Conservation (phyloP, 1,139 yeast genomes). For the Blastobotrys capitulatus region DNA sequence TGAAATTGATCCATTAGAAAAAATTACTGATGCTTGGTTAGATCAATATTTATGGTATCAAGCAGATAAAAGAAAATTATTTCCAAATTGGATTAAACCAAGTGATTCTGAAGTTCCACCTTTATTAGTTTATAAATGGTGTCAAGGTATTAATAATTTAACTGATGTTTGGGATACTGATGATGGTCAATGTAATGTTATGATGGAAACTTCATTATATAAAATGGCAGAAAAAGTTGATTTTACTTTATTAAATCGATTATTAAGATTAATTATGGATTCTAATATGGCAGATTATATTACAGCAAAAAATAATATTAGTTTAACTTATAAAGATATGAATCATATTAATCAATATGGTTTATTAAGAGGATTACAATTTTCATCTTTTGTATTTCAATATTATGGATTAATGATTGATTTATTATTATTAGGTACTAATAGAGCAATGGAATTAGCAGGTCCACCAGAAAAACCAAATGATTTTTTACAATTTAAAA, state of each 20-base stretch:
- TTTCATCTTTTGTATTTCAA: conserved; percentile 84
- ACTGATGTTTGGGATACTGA: conserved; percentile 71
- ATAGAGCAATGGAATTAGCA: conserved; percentile 83
- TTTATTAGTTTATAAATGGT: conserved; percentile 85
- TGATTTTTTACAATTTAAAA: conserved; percentile 67
- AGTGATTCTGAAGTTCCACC: conserved; percentile 94
- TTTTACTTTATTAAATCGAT: conserved; percentile 75
- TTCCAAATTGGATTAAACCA: conserved; percentile 97
- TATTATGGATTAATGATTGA: conserved; percentile 85
- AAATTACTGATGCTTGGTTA: conserved; percentile 91
- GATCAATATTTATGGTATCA: conserved; percentile 97
- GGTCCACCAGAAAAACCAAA: conserved; percentile 68
- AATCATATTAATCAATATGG: conserved; percentile 88
- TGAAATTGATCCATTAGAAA: conserved; percentile 84
- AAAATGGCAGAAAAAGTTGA: conserved; percentile 82
- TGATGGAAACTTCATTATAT: conserved; percentile 67
- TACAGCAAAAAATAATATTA: conserved; percentile 84
- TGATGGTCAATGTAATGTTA: conserved; percentile 74
- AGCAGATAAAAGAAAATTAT: conserved; percentile 77
- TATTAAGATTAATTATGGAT: conserved; percentile 76
- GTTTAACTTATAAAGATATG: conserved; percentile 88
- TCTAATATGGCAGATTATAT: conserved; percentile 93
- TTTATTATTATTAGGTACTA: conserved; percentile 73
- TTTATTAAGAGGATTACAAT: conserved; percentile 79
- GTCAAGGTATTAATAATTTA: conserved; percentile 85